phyloP scores from a whole-genome alignment of 2,329 filamentous ascomycete species.

The Pseudogymnoascus sp. region DNA sequence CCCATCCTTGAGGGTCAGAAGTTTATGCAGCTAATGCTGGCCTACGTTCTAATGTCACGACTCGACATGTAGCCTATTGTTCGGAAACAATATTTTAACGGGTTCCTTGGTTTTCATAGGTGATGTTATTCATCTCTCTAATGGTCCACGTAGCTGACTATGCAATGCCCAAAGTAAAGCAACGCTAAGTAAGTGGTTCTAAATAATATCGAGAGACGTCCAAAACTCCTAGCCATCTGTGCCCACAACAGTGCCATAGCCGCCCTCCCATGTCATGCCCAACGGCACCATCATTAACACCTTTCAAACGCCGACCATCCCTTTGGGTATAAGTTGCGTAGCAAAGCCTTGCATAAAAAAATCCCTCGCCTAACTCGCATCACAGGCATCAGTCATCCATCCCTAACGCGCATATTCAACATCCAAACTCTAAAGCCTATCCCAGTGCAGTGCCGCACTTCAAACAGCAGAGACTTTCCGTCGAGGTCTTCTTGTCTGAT shows the following conservation, averaged over 20 bases:
- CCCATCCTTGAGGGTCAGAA: not conserved
- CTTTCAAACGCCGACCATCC: not conserved
- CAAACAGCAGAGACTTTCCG: conserved; percentile 21
- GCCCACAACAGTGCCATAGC: not conserved
- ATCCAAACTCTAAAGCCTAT: conserved; percentile 10
- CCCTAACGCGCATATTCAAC: not conserved
- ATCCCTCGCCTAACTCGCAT: not conserved
- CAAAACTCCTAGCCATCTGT: not conserved
- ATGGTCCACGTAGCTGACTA: not conserved
- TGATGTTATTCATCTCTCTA: not conserved
- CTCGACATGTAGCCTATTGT: not conserved
- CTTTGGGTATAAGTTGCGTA: not conserved
- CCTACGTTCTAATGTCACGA: not conserved
- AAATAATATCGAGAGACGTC: not conserved
- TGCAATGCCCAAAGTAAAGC: not conserved
- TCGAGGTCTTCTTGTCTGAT: conserved; percentile 15
- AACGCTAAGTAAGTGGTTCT: not conserved
- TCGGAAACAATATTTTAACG: no score
- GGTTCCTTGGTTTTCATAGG: not conserved
- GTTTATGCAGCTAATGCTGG: no score
- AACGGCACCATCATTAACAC: not conserved
- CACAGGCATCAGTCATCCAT: not conserved
- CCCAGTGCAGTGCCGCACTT: conserved; percentile 22
- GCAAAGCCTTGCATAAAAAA: not conserved
- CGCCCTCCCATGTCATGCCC: not conserved